phyloP scores from a whole-genome alignment of 164 flowering plant genomes.

The Umbilicus rupestris region DNA sequence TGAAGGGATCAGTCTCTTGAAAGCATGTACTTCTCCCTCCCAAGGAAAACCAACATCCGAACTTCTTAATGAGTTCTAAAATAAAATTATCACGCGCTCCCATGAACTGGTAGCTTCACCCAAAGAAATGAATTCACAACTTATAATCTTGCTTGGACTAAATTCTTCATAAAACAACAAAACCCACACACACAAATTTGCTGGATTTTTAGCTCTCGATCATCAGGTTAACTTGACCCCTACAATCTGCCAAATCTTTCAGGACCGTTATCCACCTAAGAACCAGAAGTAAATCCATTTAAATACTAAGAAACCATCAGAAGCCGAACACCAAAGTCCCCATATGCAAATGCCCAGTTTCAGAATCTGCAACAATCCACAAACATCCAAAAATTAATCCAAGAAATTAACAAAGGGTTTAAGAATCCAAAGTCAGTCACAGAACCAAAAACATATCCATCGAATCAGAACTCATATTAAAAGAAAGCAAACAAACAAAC shows the following conservation, averaged over 20 bases:
- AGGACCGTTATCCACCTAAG: too few species aligned
- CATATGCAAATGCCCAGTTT: not conserved
- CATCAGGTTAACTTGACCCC: not conserved
- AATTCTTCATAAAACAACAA: too few species aligned
- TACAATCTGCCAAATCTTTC: not conserved
- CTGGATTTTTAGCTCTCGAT: not conserved
- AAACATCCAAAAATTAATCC: not conserved
- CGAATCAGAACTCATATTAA: not conserved
- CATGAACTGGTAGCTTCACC: slow-evolving; percentile 25
- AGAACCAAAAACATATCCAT: not conserved
- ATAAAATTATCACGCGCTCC: slow-evolving; percentile 47
- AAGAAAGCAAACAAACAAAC: not conserved
- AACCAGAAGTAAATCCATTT: not conserved
- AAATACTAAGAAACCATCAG: not conserved
- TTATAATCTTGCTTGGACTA: not conserved
- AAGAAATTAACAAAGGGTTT: not conserved
- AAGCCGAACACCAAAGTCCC: not conserved
- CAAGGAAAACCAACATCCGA: slow-evolving; percentile 58
- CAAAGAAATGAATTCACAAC: not conserved
- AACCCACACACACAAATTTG: not conserved
- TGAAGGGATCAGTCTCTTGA: slow-evolving; percentile 22
- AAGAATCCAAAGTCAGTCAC: not conserved
- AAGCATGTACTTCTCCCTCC: slow-evolving; percentile 18
- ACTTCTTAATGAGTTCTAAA: slow-evolving; percentile 42
- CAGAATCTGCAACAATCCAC: not conserved